Base-by-base conservation (phyloP, 345 rosid genomes). In the Trapa incisa region DNA sequence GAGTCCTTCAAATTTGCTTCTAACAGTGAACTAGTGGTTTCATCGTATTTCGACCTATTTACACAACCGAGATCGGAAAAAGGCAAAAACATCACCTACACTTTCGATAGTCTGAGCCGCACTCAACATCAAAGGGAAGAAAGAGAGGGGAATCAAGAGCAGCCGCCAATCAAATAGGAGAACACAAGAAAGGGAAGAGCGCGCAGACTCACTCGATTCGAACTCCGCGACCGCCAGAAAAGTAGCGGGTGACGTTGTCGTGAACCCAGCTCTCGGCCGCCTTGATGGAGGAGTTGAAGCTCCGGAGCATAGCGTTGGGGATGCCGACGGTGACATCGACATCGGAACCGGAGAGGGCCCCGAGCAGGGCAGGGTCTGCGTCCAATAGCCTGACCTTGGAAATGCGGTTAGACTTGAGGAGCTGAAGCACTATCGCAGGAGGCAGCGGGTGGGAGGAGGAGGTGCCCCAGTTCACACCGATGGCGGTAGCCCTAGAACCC, bases 201-300 rank as follows among this genome's bases (percentile, higher is more conserved):
- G 63, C 65, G 63, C n/a, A 38, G 74, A 57, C 79, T 62, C 86
- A 92, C 96, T 86, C 86, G 67, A 92, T 84, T 65, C 84, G 83
- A 67, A 87, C 91, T 52, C 78, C 78, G 75, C 68, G 68, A 71
- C 67, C 69, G 10, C 77, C 70, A 17, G 88, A 67, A 80, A 80
- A 75, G 81, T 86, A 92, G 72, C 98, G 96, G 73, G 96, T 89
- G 82, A 89, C 91, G 77, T 92, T 92, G 70, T 92, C 98, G 77
- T 92, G 98, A 35, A 89, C 93, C 98, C 98, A 92, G 64, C 82
- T 86, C 75, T 75, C 80, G 5, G 91, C 98, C 63, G 83, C 89
- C 68, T 87, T 86, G 72, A 6, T 70, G 8, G 96, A 89, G 22
- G 91, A 86, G 83, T 92, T 92, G 36, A 92, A 64, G 75, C 67